Conservation (phyloP, 2,329 filamentous ascomycete genomes). For the Phyllosticta paracitricarpa region DNA sequence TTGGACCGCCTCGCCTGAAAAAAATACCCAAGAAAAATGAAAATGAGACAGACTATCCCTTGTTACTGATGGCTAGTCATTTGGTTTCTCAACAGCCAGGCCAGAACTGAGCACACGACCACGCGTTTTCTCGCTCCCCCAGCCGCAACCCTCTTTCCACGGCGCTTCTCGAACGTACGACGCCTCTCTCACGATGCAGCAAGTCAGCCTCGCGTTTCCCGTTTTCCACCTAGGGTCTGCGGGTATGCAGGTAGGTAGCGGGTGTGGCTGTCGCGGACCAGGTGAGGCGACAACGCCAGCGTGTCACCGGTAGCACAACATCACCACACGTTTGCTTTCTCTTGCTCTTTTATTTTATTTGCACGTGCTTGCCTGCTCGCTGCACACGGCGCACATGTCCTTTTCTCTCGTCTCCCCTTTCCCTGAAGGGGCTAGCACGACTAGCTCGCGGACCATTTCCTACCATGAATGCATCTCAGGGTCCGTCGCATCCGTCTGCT, state of each 20-base stretch:
- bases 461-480: no score
- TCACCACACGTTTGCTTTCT: neutral
- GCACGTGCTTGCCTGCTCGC: neutral
- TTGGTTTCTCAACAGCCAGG: neutral
- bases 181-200: no score
- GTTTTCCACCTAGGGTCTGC: neutral
- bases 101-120: neutral
- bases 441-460: neutral
- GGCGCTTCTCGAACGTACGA: no score
- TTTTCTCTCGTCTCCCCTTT: neutral
- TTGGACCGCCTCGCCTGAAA: neutral
- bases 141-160: neutral
- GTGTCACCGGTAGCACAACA: neutral
- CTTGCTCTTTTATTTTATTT: neutral
- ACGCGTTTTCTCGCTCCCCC: neutral
- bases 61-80: neutral
- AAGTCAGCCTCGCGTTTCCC: neutral
- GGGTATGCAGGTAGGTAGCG: neutral
- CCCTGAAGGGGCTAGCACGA: neutral
- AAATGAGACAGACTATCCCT: neutral
- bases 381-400: neutral
- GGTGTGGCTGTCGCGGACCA: neutral
- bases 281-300: neutral
- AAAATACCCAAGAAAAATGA: neutral
- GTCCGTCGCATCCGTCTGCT: no score